Percentiles rank a stretch among this genome's conserved stretches.
Conservation (phyloP, 1,284 basidiomycete species). For the Gomphus sp. region DNA sequence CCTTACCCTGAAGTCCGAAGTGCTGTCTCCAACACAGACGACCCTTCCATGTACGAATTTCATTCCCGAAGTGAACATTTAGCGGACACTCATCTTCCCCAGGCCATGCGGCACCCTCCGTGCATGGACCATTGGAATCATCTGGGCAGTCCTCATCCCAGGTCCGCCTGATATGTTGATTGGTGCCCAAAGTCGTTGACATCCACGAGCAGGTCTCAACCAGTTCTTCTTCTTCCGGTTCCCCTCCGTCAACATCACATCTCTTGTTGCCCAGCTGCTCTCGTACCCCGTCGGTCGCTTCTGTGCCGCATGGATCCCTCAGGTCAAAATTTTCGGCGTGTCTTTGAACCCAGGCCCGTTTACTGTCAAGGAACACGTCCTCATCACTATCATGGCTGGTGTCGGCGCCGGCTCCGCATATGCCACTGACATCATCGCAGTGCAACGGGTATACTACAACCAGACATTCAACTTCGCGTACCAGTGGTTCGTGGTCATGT, state of each 20-base stretch:
- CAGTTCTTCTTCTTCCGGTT: slow-evolving; percentile 65
- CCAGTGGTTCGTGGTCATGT: slow-evolving; percentile 76
- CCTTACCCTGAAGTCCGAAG: slow-evolving; percentile 73
- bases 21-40: slow-evolving; percentile 67
- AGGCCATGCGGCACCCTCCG: slow-evolving; percentile 49
- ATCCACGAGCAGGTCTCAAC: slow-evolving; percentile 33
- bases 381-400: slow-evolving; percentile 68
- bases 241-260: slow-evolving; percentile 41
- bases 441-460: slow-evolving; percentile 63
- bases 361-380: slow-evolving; percentile 60
- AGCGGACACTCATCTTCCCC: background rate
- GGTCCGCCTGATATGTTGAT: background rate
- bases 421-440: slow-evolving; percentile 65
- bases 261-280: slow-evolving; percentile 52
- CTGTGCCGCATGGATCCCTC: slow-evolving; percentile 50
- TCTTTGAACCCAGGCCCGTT: slow-evolving; percentile 65
- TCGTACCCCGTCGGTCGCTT: slow-evolving; percentile 54
- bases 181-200: background rate
- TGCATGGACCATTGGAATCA: slow-evolving; percentile 51
- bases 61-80: background rate
- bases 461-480: slow-evolving; percentile 59
- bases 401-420: slow-evolving; percentile 46
- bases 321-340: slow-evolving; percentile 46
- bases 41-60: slow-evolving; percentile 35
- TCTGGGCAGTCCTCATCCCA: slow-evolving; percentile 14